Conservation (phyloP, 176 grass and related monocot species). For the Lolium perenne region DNA sequence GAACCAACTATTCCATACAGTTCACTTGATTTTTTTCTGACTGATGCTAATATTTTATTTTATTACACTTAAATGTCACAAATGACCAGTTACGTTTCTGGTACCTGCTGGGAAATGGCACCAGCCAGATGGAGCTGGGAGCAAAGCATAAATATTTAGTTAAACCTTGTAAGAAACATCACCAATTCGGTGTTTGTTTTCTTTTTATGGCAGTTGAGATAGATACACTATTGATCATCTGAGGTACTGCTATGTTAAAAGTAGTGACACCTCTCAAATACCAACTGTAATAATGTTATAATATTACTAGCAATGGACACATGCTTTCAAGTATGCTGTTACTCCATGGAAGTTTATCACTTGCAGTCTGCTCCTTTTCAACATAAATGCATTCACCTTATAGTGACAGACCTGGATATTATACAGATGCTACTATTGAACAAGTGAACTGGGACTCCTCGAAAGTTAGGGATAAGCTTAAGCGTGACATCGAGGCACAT, state of each 20-base stretch:
- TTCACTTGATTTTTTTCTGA: background rate
- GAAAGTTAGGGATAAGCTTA: constrained; percentile 92
- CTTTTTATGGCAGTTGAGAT: constrained; percentile 18
- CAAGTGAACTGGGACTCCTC: constrained; percentile 94
- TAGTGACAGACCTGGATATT: constrained; percentile 26
- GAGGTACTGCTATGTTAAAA: constrained; percentile 2
- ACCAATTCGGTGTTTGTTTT: background rate
- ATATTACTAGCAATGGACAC: background rate
- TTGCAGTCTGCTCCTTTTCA: constrained; percentile 25
- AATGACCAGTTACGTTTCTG: constrained; percentile 4
- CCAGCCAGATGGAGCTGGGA: background rate
- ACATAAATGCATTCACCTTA: constrained; percentile 18
- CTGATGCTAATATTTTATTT: background rate
- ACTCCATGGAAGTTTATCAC: background rate
- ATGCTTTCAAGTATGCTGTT: constrained; percentile 13
- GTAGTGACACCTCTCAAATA: background rate
- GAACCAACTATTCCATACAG: constrained; percentile 1
- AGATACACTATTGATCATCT: background rate
- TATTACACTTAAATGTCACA: constrained; percentile 5
- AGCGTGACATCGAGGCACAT: constrained; percentile 85
- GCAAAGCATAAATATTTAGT: background rate
- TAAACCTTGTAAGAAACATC: constrained; percentile 20
- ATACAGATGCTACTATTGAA: constrained; percentile 85
- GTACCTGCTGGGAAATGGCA: constrained; percentile 21
- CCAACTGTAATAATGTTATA: constrained; percentile 1